A percentile compares a stretch with the other conserved stretches of the same genome.
These are phyloP conservation scores for Phaffomyces antillensis DNA, from an alignment of 805 yeast species.

Conservation along the genomic window DNA sequence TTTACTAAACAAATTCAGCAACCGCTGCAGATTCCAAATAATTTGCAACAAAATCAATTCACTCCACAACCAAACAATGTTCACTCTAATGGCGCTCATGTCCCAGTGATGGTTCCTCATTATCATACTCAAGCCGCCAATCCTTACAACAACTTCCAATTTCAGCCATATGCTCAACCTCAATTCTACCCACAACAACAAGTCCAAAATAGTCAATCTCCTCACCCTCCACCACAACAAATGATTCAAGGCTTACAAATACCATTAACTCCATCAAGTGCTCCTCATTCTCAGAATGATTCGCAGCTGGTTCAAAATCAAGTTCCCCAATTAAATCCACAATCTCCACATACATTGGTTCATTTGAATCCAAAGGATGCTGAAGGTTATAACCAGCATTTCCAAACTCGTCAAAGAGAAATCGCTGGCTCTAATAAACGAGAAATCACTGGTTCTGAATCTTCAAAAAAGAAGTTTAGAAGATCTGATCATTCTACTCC, in stretches of 20 bases:
- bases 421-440: constrained; percentile 4
- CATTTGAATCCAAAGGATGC: constrained; percentile 4
- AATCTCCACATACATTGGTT: not conserved
- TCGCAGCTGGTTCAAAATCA: constrained; percentile 1
- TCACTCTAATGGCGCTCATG: not conserved
- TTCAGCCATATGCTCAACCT: constrained; percentile 12
- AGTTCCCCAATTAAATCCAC: constrained; percentile 1
- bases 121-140: constrained; percentile 9
- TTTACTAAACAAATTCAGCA: no score
- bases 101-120: constrained; percentile 18
- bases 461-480: constrained; percentile 20
- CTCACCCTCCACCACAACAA: constrained; percentile 1
- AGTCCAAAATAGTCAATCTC: constrained; percentile 5
- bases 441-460: constrained; percentile 12
- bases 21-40: not conserved
- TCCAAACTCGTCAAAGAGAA: constrained; percentile 21
- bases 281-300: constrained; percentile 7
- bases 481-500: constrained; percentile 22
- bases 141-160: constrained; percentile 8
- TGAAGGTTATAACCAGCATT: constrained; percentile 7
- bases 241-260: constrained; percentile 4
- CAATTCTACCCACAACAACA: constrained; percentile 9
- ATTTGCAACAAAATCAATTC: not conserved
- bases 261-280: constrained; percentile 7
- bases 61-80: constrained; percentile 1